These are phyloP conservation scores for Citeromyces matritensis DNA, from an alignment of 805 yeast genomes.

Conservation along the genomic window DNA sequence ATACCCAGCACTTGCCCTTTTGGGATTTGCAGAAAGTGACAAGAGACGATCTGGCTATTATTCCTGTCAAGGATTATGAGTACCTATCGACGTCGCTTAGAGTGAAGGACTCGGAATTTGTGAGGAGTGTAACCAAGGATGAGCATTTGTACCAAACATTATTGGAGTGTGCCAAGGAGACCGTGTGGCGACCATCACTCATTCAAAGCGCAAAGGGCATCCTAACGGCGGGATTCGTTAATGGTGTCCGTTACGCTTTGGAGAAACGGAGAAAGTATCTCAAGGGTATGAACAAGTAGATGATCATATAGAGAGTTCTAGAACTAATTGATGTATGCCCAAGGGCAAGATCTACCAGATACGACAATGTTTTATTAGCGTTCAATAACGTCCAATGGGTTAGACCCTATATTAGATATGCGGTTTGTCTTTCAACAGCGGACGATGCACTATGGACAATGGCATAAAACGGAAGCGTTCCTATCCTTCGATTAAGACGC, in stretches of 20 bases:
- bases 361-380: too few relatives aligned
- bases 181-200: slow-evolving; percentile 56
- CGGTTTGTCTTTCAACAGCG: too few relatives aligned
- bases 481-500: too few relatives aligned
- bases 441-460: too few relatives aligned
- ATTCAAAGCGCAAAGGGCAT: slow-evolving; percentile 74
- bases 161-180: slow-evolving; percentile 26
- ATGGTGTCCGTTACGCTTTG: slow-evolving; percentile 58
- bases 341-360: too few relatives aligned
- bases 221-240: slow-evolving; percentile 70
- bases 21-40: slow-evolving; percentile 10
- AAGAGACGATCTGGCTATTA: slow-evolving; percentile 6
- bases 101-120: slow-evolving; percentile 16
- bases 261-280: slow-evolving; percentile 39
- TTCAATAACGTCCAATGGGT: too few relatives aligned
- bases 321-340: too few relatives aligned
- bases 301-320: too few relatives aligned
- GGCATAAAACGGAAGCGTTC: too few relatives aligned
- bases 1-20: slow-evolving; percentile 8
- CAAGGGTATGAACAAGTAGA: background rate
- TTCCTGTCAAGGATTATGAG: slow-evolving; percentile 18
- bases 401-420: too few relatives aligned
- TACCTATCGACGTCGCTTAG: slow-evolving; percentile 11
- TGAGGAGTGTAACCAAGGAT: slow-evolving; percentile 26
- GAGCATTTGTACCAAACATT: slow-evolving; percentile 17